Percentiles rank a stretch among this genome's conserved stretches.
Evolutionary conservation across 805 yeast species (phyloP).

Genomic region (Tetrapisispora nanseiensis): DNA sequence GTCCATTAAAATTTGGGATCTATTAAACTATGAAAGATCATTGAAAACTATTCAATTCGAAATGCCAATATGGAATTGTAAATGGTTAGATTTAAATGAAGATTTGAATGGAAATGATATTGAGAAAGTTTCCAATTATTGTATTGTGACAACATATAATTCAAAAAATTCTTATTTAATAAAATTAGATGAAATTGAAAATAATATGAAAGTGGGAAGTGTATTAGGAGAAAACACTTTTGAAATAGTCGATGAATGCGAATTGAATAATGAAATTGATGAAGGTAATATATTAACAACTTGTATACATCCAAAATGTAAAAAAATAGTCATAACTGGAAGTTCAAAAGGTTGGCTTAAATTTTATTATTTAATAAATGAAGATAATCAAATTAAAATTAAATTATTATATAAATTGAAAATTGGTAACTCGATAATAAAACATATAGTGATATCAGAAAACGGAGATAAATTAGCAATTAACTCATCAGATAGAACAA

Average conservation of each 20-base stretch:
- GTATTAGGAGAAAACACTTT: conserved; percentile 20
- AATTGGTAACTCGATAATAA: conserved; percentile 61
- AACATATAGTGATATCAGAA: conserved; percentile 50
- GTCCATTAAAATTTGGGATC: conserved; percentile 74
- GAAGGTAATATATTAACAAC: conserved; percentile 23
- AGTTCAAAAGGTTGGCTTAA: conserved; percentile 74
- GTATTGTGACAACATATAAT: conserved; percentile 59
- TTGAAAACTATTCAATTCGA: conserved; percentile 43
- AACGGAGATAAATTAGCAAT: conserved; percentile 56
- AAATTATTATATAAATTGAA: conserved; percentile 40
- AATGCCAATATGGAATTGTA: conserved; percentile 59
- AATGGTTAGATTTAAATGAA: conserved; percentile 16
- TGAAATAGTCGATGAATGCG: conserved; percentile 10
- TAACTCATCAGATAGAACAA: conserved; percentile 69
- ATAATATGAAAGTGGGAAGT: background rate
- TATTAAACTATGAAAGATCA: conserved; percentile 33
- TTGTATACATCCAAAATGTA: conserved; percentile 24
- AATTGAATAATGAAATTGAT: conserved; percentile 18
- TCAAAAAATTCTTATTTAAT: conserved; percentile 37
- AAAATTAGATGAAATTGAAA: conserved; percentile 7
- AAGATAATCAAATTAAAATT: conserved; percentile 1
- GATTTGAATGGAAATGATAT: conserved; percentile 4
- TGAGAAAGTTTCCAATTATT: conserved; percentile 19
- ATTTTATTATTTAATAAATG: conserved; percentile 28
- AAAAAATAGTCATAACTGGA: conserved; percentile 54